Evolutionary conservation across 129 eudicot genomes (phyloP).

Genomic region (Pittosporum tobira): DNA sequence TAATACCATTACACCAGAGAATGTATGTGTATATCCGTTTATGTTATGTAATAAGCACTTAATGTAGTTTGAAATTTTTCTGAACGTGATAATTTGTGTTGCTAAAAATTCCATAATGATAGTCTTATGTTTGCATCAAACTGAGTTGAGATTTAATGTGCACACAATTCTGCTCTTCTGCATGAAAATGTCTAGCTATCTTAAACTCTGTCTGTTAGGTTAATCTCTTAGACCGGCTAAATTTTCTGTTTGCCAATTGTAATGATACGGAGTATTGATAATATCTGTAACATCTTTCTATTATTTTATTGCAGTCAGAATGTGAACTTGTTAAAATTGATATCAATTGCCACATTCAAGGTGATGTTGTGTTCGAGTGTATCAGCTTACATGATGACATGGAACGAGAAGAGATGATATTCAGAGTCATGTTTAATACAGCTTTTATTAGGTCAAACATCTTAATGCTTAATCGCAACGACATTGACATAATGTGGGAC

Average conservation of each 20-base stretch:
- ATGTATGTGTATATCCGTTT: background rate
- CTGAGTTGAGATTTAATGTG: background rate
- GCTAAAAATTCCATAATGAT: background rate
- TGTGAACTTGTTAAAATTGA: constrained; percentile 81
- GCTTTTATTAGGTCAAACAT: constrained; percentile 95
- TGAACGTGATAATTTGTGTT: background rate
- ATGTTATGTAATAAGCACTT: background rate
- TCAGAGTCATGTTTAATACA: constrained; percentile 83
- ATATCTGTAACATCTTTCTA: background rate
- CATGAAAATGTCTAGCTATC: no score
- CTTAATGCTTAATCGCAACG: constrained; percentile 81
- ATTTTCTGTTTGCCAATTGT: background rate
- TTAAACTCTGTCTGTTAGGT: no score
- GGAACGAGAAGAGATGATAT: constrained; percentile 70
- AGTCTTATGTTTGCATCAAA: background rate
- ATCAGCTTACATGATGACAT: constrained; percentile 52
- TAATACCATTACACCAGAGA: background rate
- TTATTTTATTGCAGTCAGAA: constrained; percentile 64
- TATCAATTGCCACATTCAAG: constrained; percentile 75
- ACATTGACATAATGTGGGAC: constrained; percentile 75
- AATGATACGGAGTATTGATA: background rate
- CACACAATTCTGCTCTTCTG: background rate
- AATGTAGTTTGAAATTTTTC: no score
- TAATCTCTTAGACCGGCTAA: background rate
- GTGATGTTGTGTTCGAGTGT: constrained; percentile 88